phyloP scores from a whole-genome alignment of 2,329 filamentous ascomycete genomes.

The Coniochaeta ligniaria region DNA sequence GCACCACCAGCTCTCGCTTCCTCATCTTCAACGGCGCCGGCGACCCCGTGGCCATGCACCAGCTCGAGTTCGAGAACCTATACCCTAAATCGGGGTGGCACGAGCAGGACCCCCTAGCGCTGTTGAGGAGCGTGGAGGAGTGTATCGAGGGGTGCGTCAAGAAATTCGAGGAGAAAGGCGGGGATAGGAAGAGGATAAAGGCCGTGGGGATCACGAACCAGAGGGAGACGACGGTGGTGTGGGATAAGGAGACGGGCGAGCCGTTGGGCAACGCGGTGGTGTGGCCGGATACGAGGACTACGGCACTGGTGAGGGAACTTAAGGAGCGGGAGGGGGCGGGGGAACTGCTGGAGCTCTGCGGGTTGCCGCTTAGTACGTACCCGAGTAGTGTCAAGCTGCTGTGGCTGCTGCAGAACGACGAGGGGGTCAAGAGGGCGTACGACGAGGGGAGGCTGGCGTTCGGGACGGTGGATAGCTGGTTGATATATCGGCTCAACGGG shows the following conservation, averaged over 20 bases:
- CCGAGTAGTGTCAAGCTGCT: slow-evolving; percentile 79
- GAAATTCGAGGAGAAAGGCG: slow-evolving; percentile 63
- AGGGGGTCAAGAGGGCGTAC: slow-evolving; percentile 65
- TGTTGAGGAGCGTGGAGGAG: slow-evolving; percentile 66
- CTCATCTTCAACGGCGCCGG: slow-evolving; percentile 81
- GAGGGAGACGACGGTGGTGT: slow-evolving; percentile 79
- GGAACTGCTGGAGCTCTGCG: slow-evolving; percentile 62
- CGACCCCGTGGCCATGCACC: slow-evolving; percentile 72
- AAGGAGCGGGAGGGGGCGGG: slow-evolving; percentile 62
- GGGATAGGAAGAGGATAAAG: slow-evolving; percentile 61
- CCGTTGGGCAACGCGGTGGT: slow-evolving; percentile 79
- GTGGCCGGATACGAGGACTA: slow-evolving; percentile 82
- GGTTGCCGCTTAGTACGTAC: slow-evolving; percentile 81
- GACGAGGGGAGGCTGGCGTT: slow-evolving; percentile 71
- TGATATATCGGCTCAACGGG: slow-evolving; percentile 78
- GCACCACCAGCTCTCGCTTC: slow-evolving; percentile 83
- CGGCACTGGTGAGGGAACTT: slow-evolving; percentile 64
- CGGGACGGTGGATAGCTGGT: slow-evolving; percentile 83
- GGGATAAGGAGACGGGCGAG: slow-evolving; percentile 75
- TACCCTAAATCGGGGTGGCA: slow-evolving; percentile 90
- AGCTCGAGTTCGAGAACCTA: slow-evolving; percentile 79
- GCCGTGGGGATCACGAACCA: slow-evolving; percentile 85
- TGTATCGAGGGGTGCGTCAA: slow-evolving; percentile 74
- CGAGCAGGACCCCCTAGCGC: slow-evolving; percentile 76
- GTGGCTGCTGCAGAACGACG: slow-evolving; percentile 71